phyloP scores from a whole-genome alignment of 129 eudicot genomes.

The Lactuca saligna region DNA sequence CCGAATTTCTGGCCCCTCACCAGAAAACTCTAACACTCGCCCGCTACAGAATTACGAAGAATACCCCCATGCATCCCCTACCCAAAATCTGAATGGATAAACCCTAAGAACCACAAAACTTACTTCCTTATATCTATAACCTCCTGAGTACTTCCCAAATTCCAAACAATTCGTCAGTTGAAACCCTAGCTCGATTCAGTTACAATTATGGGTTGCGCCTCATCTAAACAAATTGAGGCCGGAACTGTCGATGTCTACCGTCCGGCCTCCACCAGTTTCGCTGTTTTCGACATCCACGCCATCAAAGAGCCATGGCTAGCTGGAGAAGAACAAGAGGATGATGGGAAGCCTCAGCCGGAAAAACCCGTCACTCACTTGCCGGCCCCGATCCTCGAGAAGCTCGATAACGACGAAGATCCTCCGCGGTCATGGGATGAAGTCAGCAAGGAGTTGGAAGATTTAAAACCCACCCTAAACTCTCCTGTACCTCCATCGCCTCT shows the following conservation, averaged over 20 bases:
- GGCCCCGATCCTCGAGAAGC: slow-evolving; percentile 56
- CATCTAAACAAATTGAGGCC: slow-evolving; percentile 66
- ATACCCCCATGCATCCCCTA: slow-evolving; percentile 9
- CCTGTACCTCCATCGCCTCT: slow-evolving; percentile 27
- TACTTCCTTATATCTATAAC: background rate
- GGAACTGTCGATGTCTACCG: slow-evolving; percentile 64
- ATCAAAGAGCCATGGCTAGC: slow-evolving; percentile 91
- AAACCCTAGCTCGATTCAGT: background rate
- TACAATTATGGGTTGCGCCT: slow-evolving; percentile 78
- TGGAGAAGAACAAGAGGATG: slow-evolving; percentile 16
- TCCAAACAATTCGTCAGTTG: background rate
- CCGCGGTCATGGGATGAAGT: slow-evolving; percentile 90
- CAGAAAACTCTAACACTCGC: background rate
- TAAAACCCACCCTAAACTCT: slow-evolving; percentile 60
- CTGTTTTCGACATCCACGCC: slow-evolving; percentile 74
- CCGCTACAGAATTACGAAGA: slow-evolving; percentile 10
- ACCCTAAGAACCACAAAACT: slow-evolving; percentile 30
- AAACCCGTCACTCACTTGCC: slow-evolving; percentile 43
- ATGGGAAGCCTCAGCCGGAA: slow-evolving; percentile 28
- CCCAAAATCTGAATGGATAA: slow-evolving; percentile 26
- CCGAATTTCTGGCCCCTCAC: slow-evolving; percentile 7
- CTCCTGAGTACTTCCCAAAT: background rate
- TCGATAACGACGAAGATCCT: slow-evolving; percentile 63
- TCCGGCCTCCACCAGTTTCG: slow-evolving; percentile 61
- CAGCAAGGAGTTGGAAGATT: slow-evolving; percentile 66